Conservation (phyloP, 768 basidiomycete species). For the Goffeauzyma gilvescens region DNA sequence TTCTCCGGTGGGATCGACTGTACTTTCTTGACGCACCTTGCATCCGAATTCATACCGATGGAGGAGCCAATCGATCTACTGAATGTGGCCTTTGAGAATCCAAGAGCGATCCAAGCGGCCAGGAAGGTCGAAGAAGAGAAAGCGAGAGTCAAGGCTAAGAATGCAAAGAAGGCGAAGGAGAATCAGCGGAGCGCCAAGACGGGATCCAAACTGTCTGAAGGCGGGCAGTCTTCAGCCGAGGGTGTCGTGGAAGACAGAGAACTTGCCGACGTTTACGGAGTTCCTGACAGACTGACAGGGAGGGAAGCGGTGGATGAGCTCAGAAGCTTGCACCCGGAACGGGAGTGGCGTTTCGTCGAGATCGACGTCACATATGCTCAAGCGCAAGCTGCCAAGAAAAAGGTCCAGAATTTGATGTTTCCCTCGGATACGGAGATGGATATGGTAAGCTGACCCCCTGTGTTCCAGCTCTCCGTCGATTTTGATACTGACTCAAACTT, state of each 20-base stretch:
- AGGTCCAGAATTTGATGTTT: conserved; percentile 46
- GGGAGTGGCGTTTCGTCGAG: conserved; percentile 84
- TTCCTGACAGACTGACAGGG: conserved; percentile 77
- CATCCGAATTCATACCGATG: conserved; percentile 56
- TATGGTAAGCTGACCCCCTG: conserved; percentile 39
- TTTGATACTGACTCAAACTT: too few relatives aligned
- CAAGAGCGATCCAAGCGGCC: conserved; percentile 45
- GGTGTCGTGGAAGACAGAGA: too few relatives aligned
- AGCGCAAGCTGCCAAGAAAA: conserved; percentile 36
- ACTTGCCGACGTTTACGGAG: conserved; percentile 44
- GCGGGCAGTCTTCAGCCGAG: background rate
- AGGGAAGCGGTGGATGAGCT: conserved; percentile 61
- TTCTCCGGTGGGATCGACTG: conserved; percentile 97
- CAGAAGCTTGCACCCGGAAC: conserved; percentile 49
- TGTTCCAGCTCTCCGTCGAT: background rate
- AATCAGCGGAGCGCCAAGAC: too few relatives aligned
- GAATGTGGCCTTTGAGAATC: conserved; percentile 90
- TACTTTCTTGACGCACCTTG: conserved; percentile 59
- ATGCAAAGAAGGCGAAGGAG: too few relatives aligned
- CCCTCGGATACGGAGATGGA: conserved; percentile 39
- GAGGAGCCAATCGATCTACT: conserved; percentile 76
- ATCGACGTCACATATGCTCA: conserved; percentile 52
- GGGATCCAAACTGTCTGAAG: too few relatives aligned
- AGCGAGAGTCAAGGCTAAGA: background rate
- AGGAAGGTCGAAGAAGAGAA: conserved; percentile 37